Percentiles rank a stretch among this genome's conserved stretches.
These are phyloP conservation scores for Metschnikowia colocasiae DNA, from an alignment of 805 yeast genomes.

Conservation along the genomic window DNA sequence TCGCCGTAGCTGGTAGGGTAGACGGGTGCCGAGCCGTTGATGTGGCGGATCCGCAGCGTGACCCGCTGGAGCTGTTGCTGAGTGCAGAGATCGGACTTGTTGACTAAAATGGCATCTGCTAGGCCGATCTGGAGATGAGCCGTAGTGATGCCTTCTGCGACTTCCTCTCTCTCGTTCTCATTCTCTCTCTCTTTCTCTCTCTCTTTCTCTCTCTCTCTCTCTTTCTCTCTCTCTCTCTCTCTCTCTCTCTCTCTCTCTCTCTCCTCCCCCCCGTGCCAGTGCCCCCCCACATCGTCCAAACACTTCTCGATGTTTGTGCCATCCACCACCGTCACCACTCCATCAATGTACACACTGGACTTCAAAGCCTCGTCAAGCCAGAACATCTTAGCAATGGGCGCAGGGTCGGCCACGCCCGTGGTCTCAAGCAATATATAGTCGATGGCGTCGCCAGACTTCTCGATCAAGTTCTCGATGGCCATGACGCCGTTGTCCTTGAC, in stretches of 20 bases:
- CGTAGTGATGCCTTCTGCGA: slow-evolving; percentile 55
- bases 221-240: slow-evolving; percentile 18
- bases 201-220: slow-evolving; percentile 26
- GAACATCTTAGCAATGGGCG: slow-evolving; percentile 94
- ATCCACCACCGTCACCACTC: slow-evolving; percentile 86
- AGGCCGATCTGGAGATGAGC: slow-evolving; percentile 88
- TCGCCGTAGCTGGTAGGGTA: slow-evolving; percentile 72
- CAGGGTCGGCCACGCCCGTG: slow-evolving; percentile 96
- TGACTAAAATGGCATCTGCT: slow-evolving; percentile 79
- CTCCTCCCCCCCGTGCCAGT: slow-evolving; percentile 50
- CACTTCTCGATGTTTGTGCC: slow-evolving; percentile 60
- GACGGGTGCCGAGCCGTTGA: slow-evolving; percentile 69
- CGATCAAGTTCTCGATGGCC: slow-evolving; percentile 86
- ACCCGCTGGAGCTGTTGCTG: slow-evolving; percentile 30
- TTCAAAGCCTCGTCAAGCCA: slow-evolving; percentile 92
- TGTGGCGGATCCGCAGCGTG: slow-evolving; percentile 39
- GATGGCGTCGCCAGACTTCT: slow-evolving; percentile 63
- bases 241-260: not conserved
- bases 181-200: slow-evolving; percentile 19
- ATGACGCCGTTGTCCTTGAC: slow-evolving; percentile 92
- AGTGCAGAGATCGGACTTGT: slow-evolving; percentile 62
- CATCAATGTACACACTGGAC: slow-evolving; percentile 84
- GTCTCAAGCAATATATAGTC: slow-evolving; percentile 94
- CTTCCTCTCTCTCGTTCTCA: not conserved
- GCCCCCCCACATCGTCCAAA: slow-evolving; percentile 69